These are phyloP conservation scores for Diaporthe nobilis DNA, from an alignment of 2,329 filamentous ascomycete species.

Conservation along the genomic window DNA sequence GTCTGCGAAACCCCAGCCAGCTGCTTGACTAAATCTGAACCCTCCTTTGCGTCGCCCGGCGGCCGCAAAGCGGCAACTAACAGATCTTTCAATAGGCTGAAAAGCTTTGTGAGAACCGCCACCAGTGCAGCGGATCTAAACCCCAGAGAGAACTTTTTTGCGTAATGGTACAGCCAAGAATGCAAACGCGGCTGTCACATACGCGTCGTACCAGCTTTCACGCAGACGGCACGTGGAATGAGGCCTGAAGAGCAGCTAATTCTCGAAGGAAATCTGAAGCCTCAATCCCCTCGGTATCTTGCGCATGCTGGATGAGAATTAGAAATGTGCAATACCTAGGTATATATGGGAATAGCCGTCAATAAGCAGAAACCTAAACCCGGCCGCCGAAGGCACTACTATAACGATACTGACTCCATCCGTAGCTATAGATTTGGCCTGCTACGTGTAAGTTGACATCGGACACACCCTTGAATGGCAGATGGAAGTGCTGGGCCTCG, in stretches of 20 bases:
- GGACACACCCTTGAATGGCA: not conserved
- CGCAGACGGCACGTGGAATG: not conserved
- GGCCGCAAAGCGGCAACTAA: not conserved
- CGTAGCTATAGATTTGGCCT: not conserved
- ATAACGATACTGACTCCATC: not conserved
- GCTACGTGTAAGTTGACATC: not conserved
- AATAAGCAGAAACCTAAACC: not conserved
- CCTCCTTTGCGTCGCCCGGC: not conserved
- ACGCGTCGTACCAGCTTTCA: not conserved
- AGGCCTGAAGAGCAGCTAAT: not conserved
- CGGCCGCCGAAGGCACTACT: not conserved
- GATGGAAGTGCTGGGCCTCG: not conserved
- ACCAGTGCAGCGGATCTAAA: not conserved
- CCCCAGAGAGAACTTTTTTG: not conserved
- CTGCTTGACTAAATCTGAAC: not conserved
- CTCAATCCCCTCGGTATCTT: not conserved
- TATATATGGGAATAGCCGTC: not conserved
- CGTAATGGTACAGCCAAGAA: not conserved
- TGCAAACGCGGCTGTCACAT: not conserved
- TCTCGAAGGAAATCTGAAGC: not conserved
- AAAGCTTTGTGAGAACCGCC: not conserved
- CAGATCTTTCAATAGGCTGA: not conserved
- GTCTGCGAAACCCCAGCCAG: not conserved
- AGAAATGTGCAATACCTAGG: not conserved
- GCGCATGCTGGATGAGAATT: not conserved